Evolutionary conservation across 2,329 filamentous ascomycete species (phyloP), one percentile per base, ranked within the genome.

Genomic region (Pseudofabraea citricarpa): DNA sequence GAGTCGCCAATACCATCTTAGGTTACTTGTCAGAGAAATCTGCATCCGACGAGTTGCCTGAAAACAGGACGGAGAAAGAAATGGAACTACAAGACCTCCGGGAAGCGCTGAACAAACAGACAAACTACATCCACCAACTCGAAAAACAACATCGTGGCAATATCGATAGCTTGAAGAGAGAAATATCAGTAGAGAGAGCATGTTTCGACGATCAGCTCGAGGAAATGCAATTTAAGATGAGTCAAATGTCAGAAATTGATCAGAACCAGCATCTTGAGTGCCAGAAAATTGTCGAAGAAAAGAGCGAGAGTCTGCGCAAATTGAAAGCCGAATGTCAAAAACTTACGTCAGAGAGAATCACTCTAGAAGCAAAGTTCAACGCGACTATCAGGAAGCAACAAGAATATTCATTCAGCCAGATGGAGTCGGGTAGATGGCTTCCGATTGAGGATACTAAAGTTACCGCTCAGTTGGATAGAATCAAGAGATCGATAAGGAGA

Each of bases 381-480:
- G 3, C 38, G 3, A 39, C 40, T 27, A 12, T 45, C 36, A 38
- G 46, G 18, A 45, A 48, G 24, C 40, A 52, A 37, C 48, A 52
- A 43, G 47, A 50, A 33, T 24, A n/a, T 15, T 40, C 31, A 4
- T 50, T 48, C 29, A 44, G 20, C 23, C 37, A 44, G 20, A 49
- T 49, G 40, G 42, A 49, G 36, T 43, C 45, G 31, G 41, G 24
- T 8, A 36, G 47, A 6, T 52, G 49, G 49, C 36, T 47, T 39
- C 49, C 49, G 6, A 29, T 9, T 1, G 49, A 49, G 4, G 49
- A 47, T 36, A 36, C 19, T 7, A 44, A 39, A 36, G 42, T 49
- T 13, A 37, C 46, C 5, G 20, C 7, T 5, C 33, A 52, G 3
- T 33, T 52, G 23, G 32, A 47, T 13, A 36, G 44, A 15, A 9